These are phyloP conservation scores for Calocybe indica DNA, from an alignment of 768 basidiomycete species.

Conservation along the genomic window DNA sequence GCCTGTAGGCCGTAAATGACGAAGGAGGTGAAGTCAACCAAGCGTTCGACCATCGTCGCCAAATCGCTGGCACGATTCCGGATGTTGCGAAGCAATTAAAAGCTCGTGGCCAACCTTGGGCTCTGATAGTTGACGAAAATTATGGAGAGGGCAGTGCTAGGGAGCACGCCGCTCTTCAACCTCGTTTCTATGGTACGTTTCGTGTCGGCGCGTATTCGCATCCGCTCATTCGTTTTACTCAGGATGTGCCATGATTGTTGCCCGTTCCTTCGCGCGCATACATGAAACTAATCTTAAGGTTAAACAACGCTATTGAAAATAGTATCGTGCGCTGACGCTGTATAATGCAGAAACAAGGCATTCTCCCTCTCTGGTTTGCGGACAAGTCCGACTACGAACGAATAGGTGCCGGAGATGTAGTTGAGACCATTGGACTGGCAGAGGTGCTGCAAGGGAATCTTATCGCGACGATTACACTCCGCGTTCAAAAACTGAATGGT, in stretches of 20 bases:
- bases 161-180: conserved; percentile 96
- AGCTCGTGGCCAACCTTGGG: conserved; percentile 81
- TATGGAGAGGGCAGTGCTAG: conserved; percentile 98
- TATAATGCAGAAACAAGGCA: conserved; percentile 82
- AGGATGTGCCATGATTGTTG: conserved; percentile 86
- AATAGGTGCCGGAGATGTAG: conserved; percentile 75
- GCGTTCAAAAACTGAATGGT: conserved; percentile 63
- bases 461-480: conserved; percentile 43
- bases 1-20: conserved; percentile 77
- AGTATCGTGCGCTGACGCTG: conserved; percentile 5
- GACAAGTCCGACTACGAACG: conserved; percentile 81
- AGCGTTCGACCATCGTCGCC: conserved; percentile 72
- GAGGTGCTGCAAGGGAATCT: conserved; percentile 51
- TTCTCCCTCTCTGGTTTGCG: conserved; percentile 92
- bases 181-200: conserved; percentile 80
- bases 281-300: conserved; percentile 98
- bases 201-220: not conserved
- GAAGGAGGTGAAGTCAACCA: conserved; percentile 92
- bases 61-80: conserved; percentile 77
- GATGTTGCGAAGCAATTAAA: conserved; percentile 87
- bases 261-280: conserved; percentile 94
- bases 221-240: conserved; percentile 3
- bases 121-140: conserved; percentile 91
- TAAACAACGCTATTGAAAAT: not conserved
- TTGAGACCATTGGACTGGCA: conserved; percentile 81